phyloP scores from a whole-genome alignment of 208 protist genomes.

The Trypanosoma mega region DNA sequence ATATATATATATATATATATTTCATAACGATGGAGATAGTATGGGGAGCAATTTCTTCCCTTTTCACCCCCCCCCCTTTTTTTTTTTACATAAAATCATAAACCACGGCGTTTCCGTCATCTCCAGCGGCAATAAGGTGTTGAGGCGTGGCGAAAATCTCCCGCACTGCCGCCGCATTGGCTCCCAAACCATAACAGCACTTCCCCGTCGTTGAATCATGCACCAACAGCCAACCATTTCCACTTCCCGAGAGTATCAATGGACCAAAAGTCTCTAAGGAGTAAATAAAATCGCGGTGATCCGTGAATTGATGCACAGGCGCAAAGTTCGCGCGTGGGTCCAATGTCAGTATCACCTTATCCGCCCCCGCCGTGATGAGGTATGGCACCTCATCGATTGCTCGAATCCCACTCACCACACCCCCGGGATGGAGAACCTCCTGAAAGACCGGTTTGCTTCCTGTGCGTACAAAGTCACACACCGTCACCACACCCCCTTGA shows the following conservation, averaged over 20 bases:
- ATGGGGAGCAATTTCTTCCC: neutral
- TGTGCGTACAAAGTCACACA: conserved; percentile 53
- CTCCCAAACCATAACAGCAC: conserved; percentile 76
- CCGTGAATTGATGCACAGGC: conserved; percentile 39
- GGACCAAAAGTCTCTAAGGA: conserved; percentile 63
- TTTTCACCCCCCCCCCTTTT: conserved; percentile 3
- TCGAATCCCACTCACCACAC: conserved; percentile 65
- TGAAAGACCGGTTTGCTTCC: conserved; percentile 47
- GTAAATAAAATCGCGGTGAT: conserved; percentile 85
- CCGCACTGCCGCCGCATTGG: conserved; percentile 67
- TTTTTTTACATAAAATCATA: conserved; percentile 41
- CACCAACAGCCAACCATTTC: conserved; percentile 82
- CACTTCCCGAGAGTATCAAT: conserved; percentile 65
- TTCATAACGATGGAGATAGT: neutral
- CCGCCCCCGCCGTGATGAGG: conserved; percentile 78
- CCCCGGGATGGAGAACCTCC: conserved; percentile 63
- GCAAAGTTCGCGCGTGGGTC: conserved; percentile 60
- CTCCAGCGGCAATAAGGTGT: conserved; percentile 62
- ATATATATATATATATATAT: conserved; percentile 11
- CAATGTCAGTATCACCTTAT: conserved; percentile 63
- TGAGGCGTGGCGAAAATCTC: conserved; percentile 53
- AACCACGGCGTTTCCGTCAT: conserved; percentile 85
- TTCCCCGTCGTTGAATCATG: conserved; percentile 63
- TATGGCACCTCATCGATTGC: conserved; percentile 34
- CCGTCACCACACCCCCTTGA: conserved; percentile 67